Conservation (phyloP, 2,329 filamentous ascomycete genomes). For the Neonectria faginata region DNA sequence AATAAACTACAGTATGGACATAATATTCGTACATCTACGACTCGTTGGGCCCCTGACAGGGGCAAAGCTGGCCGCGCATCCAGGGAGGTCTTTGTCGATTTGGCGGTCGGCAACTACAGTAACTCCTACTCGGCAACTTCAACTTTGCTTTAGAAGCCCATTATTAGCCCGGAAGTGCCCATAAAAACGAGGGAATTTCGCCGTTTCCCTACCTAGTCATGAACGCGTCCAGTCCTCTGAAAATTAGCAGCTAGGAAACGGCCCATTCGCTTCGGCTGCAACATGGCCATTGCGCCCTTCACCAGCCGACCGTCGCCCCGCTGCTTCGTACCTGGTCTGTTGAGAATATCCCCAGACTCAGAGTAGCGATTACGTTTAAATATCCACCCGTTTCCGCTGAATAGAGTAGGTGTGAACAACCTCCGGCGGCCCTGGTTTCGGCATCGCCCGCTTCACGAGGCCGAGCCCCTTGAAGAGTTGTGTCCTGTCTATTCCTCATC, state of each 20-base stretch:
- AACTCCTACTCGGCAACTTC: constrained; percentile 8
- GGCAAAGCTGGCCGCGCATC: neutral
- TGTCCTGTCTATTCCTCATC: neutral
- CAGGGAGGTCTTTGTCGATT: neutral
- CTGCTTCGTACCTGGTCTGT: neutral
- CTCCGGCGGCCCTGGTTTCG: neutral
- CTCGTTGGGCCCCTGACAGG: neutral
- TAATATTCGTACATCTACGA: neutral
- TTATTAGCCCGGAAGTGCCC: neutral
- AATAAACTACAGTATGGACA: neutral
- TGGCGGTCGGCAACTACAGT: constrained; percentile 26
- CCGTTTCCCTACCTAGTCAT: neutral
- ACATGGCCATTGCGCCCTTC: constrained; percentile 24
- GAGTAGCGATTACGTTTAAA: constrained; percentile 38
- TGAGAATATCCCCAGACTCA: constrained; percentile 8
- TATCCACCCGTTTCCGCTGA: constrained; percentile 33
- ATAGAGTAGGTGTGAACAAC: constrained; percentile 28
- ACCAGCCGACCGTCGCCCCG: constrained; percentile 23
- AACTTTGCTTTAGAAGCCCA: neutral
- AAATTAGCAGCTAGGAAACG: constrained; percentile 12
- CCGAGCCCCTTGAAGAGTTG: neutral
- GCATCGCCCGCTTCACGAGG: neutral
- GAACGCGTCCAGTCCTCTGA: no score
- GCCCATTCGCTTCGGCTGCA: constrained; percentile 18
- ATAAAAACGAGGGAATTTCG: constrained; percentile 5